Percentiles rank a stretch among this genome's conserved stretches.
Evolutionary conservation across 345 rosid species (phyloP).

Genomic region (Hibiscus tridactylites): DNA sequence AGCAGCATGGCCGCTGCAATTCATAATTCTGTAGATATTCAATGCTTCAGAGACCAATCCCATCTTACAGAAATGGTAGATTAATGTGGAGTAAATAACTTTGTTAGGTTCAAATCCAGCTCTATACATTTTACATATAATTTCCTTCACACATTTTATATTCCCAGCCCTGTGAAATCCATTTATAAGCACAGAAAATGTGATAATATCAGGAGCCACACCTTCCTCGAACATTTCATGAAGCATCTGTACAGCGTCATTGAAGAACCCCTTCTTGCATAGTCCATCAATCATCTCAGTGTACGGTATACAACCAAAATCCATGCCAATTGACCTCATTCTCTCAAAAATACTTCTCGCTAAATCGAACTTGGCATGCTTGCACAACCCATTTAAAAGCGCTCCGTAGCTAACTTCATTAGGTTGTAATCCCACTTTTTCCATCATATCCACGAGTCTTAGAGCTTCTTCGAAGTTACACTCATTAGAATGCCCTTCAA

Average conservation of each 20-base stretch:
- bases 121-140: conserved; percentile 58
- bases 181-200: conserved; percentile 71
- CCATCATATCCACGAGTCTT: conserved; percentile 52
- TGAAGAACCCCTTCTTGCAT: conserved; percentile 49
- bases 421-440: conserved; percentile 40
- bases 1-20: conserved; percentile 31
- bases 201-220: conserved; percentile 55
- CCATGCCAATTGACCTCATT: conserved; percentile 50
- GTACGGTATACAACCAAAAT: conserved; percentile 46
- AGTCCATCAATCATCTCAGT: conserved; percentile 72
- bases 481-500: conserved; percentile 46
- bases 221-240: conserved; percentile 53
- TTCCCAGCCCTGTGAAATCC: conserved; percentile 59
- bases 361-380: conserved; percentile 48
- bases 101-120: conserved; percentile 53
- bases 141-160: conserved; percentile 40
- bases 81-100: conserved; percentile 48
- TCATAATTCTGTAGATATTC: conserved; percentile 52
- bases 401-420: conserved; percentile 60
- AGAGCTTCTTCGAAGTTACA: conserved; percentile 58
- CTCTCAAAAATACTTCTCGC: conserved; percentile 52
- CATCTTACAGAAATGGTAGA: conserved; percentile 48
- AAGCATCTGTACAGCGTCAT: conserved; percentile 54
- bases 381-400: conserved; percentile 65
- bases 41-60: conserved; percentile 52